Percentiles rank a stretch among this genome's conserved stretches.
These are phyloP conservation scores for Cyberlindnera misumaiensis DNA, from an alignment of 805 yeast genomes.

Conservation along the genomic window DNA sequence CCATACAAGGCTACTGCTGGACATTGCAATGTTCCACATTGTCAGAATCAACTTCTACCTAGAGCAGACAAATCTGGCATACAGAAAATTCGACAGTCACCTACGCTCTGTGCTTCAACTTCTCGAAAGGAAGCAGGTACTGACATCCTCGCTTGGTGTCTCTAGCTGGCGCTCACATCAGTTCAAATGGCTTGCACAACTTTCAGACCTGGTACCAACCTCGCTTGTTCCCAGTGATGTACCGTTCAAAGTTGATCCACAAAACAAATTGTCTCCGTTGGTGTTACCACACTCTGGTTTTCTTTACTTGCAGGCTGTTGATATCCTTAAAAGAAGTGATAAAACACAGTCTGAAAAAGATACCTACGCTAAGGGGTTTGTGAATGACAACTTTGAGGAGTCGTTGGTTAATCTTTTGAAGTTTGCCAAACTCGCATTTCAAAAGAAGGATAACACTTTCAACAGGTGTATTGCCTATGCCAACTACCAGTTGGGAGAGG, in stretches of 20 bases:
- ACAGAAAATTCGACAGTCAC: conserved; percentile 60
- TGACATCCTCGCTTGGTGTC: conserved; percentile 24
- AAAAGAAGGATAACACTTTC: conserved; percentile 28
- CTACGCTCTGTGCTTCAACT: conserved; percentile 41
- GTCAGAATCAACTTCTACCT: conserved; percentile 52
- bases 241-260: conserved; percentile 26
- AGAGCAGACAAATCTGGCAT: conserved; percentile 52
- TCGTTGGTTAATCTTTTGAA: conserved; percentile 26
- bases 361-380: not conserved
- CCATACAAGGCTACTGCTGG: conserved; percentile 45
- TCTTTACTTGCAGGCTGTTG: conserved; percentile 33
- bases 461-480: conserved; percentile 35
- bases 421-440: conserved; percentile 31
- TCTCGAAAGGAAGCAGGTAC: conserved; percentile 24
- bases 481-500: conserved; percentile 47
- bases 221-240: conserved; percentile 31
- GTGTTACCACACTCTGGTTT: conserved; percentile 39
- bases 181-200: conserved; percentile 56
- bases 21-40: conserved; percentile 56
- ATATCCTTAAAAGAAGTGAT: conserved; percentile 24
- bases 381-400: conserved; percentile 4
- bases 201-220: conserved; percentile 43
- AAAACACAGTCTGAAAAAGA: conserved; percentile 1
- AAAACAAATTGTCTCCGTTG: conserved; percentile 21
- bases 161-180: conserved; percentile 57